Base-by-base conservation (phyloP, 805 yeast species). In the Sugiyamaella chiloensis region DNA sequence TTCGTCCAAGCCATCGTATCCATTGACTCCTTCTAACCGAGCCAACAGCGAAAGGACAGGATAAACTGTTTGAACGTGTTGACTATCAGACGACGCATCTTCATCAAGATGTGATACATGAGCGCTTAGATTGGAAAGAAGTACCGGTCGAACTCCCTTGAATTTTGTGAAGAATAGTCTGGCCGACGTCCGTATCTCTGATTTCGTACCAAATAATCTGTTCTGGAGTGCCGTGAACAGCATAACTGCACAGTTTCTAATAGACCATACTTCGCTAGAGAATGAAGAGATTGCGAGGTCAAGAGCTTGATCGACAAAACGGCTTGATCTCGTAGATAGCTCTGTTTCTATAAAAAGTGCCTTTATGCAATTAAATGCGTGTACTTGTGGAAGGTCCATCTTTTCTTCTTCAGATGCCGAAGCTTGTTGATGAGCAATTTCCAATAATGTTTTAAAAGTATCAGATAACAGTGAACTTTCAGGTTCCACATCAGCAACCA, bases 211-310 rank as follows among this genome's bases (percentile, higher is more conserved):
- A 65, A 91, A 90, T 4, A 93, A 60, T 51, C 91, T 74, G 50
- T 83, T 84, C 58, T 87, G 93, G 35, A 91, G 65, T 0, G 96
- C 81, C 0, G 95, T 83, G 62, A 89, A 91, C 34, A 91, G 71
- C 98, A 91, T 93, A 16, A 90, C 85, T 0, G 96, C 88, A 64
- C 97, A 87, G 62, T 91, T 91, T 60, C 96, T 74, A 23, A 91
- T 75, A 0, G 96, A 81, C 98, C 98, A 91, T 20, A 80, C 71
- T 1, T 74, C 68, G 1, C 86, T 79, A 1, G 78, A 72, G 64
- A 91, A 87, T 29, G 81, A 74, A 1, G 66, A 57, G 36, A 93
- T 71, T 0, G 95, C 72, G 17, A 87, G 62, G 21, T 73, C 71
- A 23, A 91, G 66, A 0, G 86, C 84, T 8, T 67, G 64, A 48